phyloP scores from a whole-genome alignment of 169 alveolate species.

The Eimeria mitis region DNA sequence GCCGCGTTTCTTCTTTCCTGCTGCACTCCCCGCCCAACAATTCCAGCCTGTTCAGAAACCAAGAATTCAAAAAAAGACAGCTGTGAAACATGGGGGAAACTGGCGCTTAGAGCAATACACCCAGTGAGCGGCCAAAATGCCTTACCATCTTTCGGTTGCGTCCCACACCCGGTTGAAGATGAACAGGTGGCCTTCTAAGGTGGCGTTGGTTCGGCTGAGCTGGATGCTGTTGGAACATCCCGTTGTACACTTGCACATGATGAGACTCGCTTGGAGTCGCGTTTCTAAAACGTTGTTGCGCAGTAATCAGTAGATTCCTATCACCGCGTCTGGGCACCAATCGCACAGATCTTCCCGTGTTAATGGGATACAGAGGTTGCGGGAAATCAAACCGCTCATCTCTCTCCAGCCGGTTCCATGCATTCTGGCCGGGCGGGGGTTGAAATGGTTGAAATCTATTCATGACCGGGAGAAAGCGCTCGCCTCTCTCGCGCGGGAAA shows the following conservation, averaged over 20 bases:
- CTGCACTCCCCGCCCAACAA: constrained; percentile 19
- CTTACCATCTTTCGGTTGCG: constrained; percentile 61
- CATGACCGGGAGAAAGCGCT: neutral
- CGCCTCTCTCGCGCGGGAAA: constrained; percentile 12
- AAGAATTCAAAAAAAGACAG: neutral
- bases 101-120: no score
- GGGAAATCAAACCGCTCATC: constrained; percentile 57
- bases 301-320: neutral
- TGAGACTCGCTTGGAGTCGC: constrained; percentile 21
- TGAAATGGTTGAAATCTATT: constrained; percentile 7
- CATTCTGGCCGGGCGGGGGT: no score
- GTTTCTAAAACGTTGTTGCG: neutral
- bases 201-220: neutral
- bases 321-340: constrained; percentile 32
- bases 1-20: constrained; percentile 35
- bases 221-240: constrained; percentile 24
- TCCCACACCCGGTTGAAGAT: neutral
- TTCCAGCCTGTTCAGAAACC: constrained; percentile 15
- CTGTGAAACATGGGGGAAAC: neutral
- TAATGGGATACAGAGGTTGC: constrained; percentile 9
- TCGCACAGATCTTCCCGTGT: constrained; percentile 56
- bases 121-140: no score
- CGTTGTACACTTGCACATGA: constrained; percentile 6
- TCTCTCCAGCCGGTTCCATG: constrained; percentile 19
- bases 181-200: neutral